phyloP scores from a whole-genome alignment of 2,329 filamentous ascomycete genomes.

The Keithomyces neogunnii region DNA sequence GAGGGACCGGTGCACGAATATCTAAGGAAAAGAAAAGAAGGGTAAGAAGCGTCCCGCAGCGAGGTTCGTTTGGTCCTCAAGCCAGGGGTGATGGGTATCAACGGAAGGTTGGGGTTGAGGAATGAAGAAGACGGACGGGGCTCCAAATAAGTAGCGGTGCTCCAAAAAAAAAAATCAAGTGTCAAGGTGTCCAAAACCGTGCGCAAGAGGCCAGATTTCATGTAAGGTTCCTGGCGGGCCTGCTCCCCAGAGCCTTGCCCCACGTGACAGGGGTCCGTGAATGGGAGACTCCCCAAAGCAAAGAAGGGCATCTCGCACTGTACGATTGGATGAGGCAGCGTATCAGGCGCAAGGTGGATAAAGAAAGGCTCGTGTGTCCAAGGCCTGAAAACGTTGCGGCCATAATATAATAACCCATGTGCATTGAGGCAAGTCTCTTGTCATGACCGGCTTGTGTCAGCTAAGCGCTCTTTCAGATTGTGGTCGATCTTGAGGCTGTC shows the following conservation, averaged over 20 bases:
- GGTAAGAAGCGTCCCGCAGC: constrained; percentile 15
- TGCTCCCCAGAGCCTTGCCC: constrained; percentile 10
- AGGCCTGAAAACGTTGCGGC: too few relatives aligned
- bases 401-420: too few relatives aligned
- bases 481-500: background rate
- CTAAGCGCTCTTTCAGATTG: too few relatives aligned
- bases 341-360: too few relatives aligned
- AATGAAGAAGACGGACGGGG: constrained; percentile 16
- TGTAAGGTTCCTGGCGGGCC: constrained; percentile 12
- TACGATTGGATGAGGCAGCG: background rate
- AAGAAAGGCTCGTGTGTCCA: too few relatives aligned
- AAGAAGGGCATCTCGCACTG: background rate
- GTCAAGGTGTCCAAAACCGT: constrained; percentile 35
- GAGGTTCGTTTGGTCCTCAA: constrained; percentile 19
- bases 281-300: background rate
- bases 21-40: constrained; percentile 11
- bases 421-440: too few relatives aligned
- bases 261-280: constrained; percentile 19
- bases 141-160: constrained; percentile 17
- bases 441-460: background rate
- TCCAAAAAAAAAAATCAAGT: constrained; percentile 20
- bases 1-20: constrained; percentile 2
- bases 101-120: constrained; percentile 14
- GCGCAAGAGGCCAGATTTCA: constrained; percentile 43
- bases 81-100: constrained; percentile 20